Evolutionary conservation across 2,329 filamentous ascomycete genomes (phyloP), one percentile per base, ranked within the genome.

Genomic region (Furcasterigmium furcatum): DNA sequence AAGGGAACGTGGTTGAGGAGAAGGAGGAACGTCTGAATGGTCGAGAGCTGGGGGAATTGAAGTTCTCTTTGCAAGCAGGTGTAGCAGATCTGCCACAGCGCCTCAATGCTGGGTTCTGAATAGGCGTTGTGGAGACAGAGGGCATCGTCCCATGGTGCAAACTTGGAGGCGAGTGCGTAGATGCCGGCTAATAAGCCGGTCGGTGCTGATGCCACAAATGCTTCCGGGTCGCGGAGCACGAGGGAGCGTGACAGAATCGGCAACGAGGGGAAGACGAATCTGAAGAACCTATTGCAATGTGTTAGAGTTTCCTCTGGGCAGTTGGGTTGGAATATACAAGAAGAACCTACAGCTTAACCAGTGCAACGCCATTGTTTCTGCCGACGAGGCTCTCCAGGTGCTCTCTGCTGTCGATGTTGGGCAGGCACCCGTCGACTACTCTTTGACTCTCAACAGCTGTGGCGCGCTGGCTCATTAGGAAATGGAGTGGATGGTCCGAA

Each of bases 41-140:
- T 51, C 2, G 48, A 47, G 1, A 52, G 41, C 3, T 39, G 36
- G 2, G 53, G 53, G 16, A 55, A 54, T 25, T 55, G 53, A 8
- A 55, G 36, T n/a, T 46, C 52, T 7, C 34, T 20, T 8, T 36
- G 34, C n/a, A 36, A 16, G 10, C 34, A 18, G 9, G 45, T 49
- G 19, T 53, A 51, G 0, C 52, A 43, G 29, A 55, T 50, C 24
- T 52, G 44, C 53, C 53, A 55, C 1, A 55, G 47, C 14, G 42
- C 40, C 12, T 46, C 49, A 2, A 43, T 13, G 19, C 45, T 48
- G 13, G 52, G 53, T 41, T 50, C 50, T 3, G 53, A 46, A 40
- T 55, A 55, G 2, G 53, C 53, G 18, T 47, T 53, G 14, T 45
- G 40, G 5, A 55, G 47, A 32, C 52, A 55, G 9, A 54, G 46